These are phyloP conservation scores for Naegleria gruberi DNA, from an alignment of 208 protist genomes.

Conservation along the genomic window DNA sequence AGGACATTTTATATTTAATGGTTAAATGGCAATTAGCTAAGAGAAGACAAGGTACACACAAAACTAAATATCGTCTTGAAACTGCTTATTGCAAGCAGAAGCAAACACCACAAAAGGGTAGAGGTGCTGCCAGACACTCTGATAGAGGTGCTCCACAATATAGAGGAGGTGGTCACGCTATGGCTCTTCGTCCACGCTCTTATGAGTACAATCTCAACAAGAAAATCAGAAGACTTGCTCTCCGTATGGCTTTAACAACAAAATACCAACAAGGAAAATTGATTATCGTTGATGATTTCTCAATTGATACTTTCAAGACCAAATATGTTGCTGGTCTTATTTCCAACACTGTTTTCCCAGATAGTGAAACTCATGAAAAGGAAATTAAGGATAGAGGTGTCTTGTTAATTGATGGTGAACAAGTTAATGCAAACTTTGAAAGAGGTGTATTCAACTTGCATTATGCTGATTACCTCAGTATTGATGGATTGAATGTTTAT, in stretches of 20 bases:
- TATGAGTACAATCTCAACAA: neutral
- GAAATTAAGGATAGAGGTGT: neutral
- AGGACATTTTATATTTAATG: conserved; percentile 5
- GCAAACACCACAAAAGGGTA: neutral
- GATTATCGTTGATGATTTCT: conserved; percentile 4
- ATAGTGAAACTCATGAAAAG: too few relatives aligned
- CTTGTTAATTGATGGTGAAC: neutral
- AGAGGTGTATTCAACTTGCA: neutral
- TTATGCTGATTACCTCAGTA: neutral
- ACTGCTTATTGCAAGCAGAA: neutral
- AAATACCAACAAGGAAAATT: conserved; percentile 23
- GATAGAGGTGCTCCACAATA: neutral
- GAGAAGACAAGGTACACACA: conserved; percentile 14
- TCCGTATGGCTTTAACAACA: conserved; percentile 13
- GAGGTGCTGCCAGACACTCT: neutral
- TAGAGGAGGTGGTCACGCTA: neutral
- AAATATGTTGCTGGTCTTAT: neutral
- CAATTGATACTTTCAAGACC: neutral
- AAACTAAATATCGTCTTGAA: conserved; percentile 13
- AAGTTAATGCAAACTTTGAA: neutral
- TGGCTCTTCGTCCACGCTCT: neutral
- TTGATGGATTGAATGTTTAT: conserved; percentile 13
- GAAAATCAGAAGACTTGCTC: conserved; percentile 1
- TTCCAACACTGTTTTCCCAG: neutral
- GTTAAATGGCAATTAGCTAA: conserved; percentile 23